Base-by-base conservation (phyloP, 768 basidiomycete genomes). In the Galerina marginata region DNA sequence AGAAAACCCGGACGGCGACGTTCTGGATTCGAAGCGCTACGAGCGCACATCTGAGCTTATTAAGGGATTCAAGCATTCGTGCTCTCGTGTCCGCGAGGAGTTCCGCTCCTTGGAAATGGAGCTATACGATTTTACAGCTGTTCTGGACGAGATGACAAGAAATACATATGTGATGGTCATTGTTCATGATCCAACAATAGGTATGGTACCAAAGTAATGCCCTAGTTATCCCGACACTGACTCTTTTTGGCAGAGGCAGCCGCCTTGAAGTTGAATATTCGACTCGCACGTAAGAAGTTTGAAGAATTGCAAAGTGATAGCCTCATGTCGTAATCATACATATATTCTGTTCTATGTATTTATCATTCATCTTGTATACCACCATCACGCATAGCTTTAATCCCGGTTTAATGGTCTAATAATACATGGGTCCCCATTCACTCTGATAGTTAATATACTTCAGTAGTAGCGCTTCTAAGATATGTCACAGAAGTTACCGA, bases 131-230 rank as follows among this genome's bases (percentile, higher is more conserved):
- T 96, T 93, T 71, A 93, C 91, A 0, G 93, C 93, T 4, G 91
- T 95, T 33, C 83, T 99, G 23, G 95, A 97, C 66, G 91, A 93
- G 67, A 85, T 98, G 81, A 97, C 96, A 25, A 83, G 84, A 67
- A 97, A 97, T 72, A 96, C 96, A 1, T 99, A 95, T 67, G 88
- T 98, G 50, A 80, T 99, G 69, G 83, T 97, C 55, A 86, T 99
- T 42, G 90, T 93, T 9, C 92, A 95, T 64, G 89, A 96, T 70
- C 92, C 93, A 0, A 87, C 89, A 74, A 89, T 95, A 71, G 93
- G 94, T 94, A 62, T 62, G 52, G 29, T 33, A 33, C 29, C 29
- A 33, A 33, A 33, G 29, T 33, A 33, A 33, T 33, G 29, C 29
- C 36, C 38, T 10, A 20, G 9, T 10, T 36, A 36, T 36, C 38